A percentile compares a stretch with the other conserved stretches of the same genome.
These are phyloP conservation scores for Phytophthora brassicae DNA, from an alignment of 352 stramenopile species.

Conservation along the genomic window DNA sequence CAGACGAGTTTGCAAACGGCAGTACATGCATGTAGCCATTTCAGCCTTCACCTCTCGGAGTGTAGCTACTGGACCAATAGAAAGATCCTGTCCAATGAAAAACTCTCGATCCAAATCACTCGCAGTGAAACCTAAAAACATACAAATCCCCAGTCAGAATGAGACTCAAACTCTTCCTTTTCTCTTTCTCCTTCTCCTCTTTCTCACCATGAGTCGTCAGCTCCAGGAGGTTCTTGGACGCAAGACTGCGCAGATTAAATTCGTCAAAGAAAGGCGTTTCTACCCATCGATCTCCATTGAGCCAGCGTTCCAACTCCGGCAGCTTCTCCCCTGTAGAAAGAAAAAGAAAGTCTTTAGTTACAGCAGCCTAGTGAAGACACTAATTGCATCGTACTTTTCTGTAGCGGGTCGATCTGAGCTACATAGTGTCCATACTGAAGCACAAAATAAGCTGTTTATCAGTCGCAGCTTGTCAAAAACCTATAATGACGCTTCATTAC, in stretches of 20 bases:
- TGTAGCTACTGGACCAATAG: constrained; percentile 79
- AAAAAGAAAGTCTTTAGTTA: no score
- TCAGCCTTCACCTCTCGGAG: constrained; percentile 48
- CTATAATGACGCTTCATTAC: constrained; percentile 13
- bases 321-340: constrained; percentile 68
- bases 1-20: neutral
- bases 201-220: constrained; percentile 73
- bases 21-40: neutral
- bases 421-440: constrained; percentile 82
- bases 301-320: constrained; percentile 83
- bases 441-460: neutral
- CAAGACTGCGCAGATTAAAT: constrained; percentile 83
- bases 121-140: constrained; percentile 87
- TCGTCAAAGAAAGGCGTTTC: constrained; percentile 88
- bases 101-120: constrained; percentile 91
- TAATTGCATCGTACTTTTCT: constrained; percentile 51
- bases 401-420: constrained; percentile 86
- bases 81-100: constrained; percentile 89
- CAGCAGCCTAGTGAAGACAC: neutral
- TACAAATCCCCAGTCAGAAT: constrained; percentile 2
- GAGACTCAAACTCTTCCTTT: neutral
- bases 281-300: constrained; percentile 81
- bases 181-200: neutral
- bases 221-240: constrained; percentile 81
- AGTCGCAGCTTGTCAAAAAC: neutral